phyloP scores from a whole-genome alignment of 176 grass and related monocot species.

The Musa beccarii region DNA sequence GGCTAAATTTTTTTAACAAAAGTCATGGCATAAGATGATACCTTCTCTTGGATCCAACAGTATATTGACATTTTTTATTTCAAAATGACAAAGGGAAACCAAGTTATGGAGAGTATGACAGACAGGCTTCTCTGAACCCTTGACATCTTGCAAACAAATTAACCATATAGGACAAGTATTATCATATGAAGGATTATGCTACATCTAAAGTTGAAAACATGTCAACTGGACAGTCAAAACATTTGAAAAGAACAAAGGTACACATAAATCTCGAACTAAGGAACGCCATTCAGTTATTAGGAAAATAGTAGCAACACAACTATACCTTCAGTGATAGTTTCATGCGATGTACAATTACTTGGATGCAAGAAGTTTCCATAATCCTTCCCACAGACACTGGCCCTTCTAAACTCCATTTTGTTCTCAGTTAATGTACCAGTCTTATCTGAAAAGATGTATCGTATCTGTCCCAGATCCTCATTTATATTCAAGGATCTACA shows the following conservation, averaged over 20 bases:
- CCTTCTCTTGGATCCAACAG: too few species aligned
- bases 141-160: neutral
- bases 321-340: slow-evolving; percentile 78
- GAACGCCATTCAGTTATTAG: neutral
- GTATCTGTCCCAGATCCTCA: slow-evolving; percentile 93
- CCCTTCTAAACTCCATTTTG: slow-evolving; percentile 92
- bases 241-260: neutral
- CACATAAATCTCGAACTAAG: slow-evolving; percentile 4
- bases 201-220: neutral
- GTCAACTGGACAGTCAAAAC: neutral
- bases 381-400: slow-evolving; percentile 77
- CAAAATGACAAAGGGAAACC: neutral
- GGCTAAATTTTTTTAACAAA: too few species aligned
- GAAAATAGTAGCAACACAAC: slow-evolving; percentile 24
- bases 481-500: slow-evolving; percentile 99
- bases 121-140: neutral
- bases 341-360: slow-evolving; percentile 36
- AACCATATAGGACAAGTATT: neutral
- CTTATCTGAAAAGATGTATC: slow-evolving; percentile 97
- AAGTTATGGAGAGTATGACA: neutral
- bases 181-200: too few species aligned
- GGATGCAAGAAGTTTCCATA: slow-evolving; percentile 74
- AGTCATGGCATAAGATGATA: too few species aligned
- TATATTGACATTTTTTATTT: neutral
- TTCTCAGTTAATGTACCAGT: slow-evolving; percentile 96